Percentiles rank a stretch among this genome's conserved stretches.
Conservation (phyloP, 139 green algal species). For the Gonium pectorale region DNA sequence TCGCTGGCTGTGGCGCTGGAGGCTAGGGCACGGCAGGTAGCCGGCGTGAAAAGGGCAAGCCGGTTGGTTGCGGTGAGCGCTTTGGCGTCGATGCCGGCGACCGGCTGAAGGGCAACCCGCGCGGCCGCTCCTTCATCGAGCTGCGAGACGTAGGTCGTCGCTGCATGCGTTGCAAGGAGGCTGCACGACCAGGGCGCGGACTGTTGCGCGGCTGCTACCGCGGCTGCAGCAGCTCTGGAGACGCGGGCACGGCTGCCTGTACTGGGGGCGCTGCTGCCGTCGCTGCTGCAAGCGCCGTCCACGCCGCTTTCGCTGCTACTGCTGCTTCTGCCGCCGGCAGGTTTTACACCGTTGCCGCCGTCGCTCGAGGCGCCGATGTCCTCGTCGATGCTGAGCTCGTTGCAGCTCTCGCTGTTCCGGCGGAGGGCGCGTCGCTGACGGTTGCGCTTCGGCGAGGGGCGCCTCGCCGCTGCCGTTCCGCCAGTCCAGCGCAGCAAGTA, state of each 20-base stretch:
- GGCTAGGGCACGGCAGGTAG: background rate
- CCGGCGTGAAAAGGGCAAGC: constrained; percentile 6
- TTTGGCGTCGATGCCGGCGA: background rate
- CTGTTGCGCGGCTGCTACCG: background rate
- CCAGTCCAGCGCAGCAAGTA: background rate
- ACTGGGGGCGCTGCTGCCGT: background rate
- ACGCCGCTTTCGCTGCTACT: background rate
- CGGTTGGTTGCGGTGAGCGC: background rate
- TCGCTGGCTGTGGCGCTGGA: background rate
- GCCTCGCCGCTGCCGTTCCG: background rate
- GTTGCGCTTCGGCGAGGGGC: no score
- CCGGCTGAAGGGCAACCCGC: background rate
- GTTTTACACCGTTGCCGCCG: background rate
- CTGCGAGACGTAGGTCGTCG: background rate
- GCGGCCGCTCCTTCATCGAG: background rate
- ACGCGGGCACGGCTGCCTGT: no score
- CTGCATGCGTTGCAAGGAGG: background rate
- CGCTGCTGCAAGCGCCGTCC: background rate
- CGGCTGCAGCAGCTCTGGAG: constrained; percentile 12
- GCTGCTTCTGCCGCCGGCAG: background rate
- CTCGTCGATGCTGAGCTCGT: no score
- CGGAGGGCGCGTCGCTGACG: no score
- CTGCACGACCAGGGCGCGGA: background rate
- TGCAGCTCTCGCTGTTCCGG: no score
- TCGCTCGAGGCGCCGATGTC: no score